Percentiles rank a stretch among this genome's conserved stretches.
phyloP scores from a whole-genome alignment of 495 filamentous ascomycete species.

The Trypethelium eluteriae region DNA sequence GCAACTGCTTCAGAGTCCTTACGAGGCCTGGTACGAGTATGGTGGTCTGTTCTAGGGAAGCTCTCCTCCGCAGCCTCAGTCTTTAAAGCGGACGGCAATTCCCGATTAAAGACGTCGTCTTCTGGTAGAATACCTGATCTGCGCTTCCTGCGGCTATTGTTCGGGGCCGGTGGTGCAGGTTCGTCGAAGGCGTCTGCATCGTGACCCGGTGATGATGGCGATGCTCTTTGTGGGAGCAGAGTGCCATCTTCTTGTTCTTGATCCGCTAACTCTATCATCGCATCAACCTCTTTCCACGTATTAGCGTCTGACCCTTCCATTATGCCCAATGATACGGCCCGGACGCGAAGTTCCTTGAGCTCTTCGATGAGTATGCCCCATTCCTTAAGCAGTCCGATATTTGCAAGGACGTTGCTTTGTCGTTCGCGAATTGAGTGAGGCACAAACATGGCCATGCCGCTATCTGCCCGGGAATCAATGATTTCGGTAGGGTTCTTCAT shows the following conservation, averaged over 20 bases:
- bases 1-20: conserved; percentile 57
- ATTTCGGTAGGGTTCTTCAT: not conserved
- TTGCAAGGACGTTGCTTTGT: conserved; percentile 37
- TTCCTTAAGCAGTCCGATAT: conserved; percentile 36
- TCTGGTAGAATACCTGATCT: conserved; percentile 17
- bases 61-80: not conserved
- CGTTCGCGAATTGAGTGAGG: conserved; percentile 37
- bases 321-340: conserved; percentile 31
- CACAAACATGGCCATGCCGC: conserved; percentile 36
- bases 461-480: conserved; percentile 29
- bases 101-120: conserved; percentile 9
- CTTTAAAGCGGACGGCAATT: not conserved
- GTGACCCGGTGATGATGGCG: conserved; percentile 35
- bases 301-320: conserved; percentile 26
- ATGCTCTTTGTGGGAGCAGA: conserved; percentile 28
- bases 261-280: conserved; percentile 41
- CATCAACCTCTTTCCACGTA: conserved; percentile 38
- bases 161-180: conserved; percentile 12
- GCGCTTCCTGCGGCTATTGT: conserved; percentile 18
- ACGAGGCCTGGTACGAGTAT: conserved; percentile 27
- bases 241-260: conserved; percentile 35
- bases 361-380: conserved; percentile 40
- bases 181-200: conserved; percentile 35
- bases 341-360: conserved; percentile 36
- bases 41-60: conserved; percentile 29